Base-by-base conservation (phyloP, 441 rosid genomes). In the Brassica hybrid region DNA sequence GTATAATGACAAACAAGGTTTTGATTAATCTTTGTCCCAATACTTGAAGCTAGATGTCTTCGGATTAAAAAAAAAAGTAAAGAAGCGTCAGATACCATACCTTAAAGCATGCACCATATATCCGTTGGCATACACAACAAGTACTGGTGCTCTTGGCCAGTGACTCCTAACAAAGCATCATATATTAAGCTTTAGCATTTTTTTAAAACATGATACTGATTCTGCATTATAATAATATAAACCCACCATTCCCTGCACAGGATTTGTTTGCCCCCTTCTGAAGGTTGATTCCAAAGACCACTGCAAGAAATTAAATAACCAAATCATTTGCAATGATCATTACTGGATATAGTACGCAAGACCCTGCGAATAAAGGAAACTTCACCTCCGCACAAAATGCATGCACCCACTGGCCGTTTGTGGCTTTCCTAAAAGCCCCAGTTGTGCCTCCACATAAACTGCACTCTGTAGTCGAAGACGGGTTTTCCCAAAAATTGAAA, bases 341-440 rank as follows among this genome's bases (percentile, higher is more conserved):
- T 65, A 69, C 63, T 41, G 54, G 63, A 69, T 41, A 48, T 7
- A 32, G 16, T 71, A 67, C 59, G 17, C 57, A 65, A 52, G 60
- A 65, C 19, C 41, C 25, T 62, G 57, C 72, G 57, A 72, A 43
- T 43, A 43, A 50, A 80, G 56, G 27, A 69, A 64, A 63, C 43
- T 34, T 76, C 79, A 96, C 98, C 98, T 96, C 99, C 27, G 98
- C 99, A 85, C 98, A 96, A 83, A 93, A 96, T 75, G 97, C 98
- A 87, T 94, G 98, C 60, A 91, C 83, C 98, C 99, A 96, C 73
- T 85, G 90, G 76, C 86, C 91, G 83, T 85, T 86, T 36, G 86
- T 83, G 71, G 94, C 81, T 86, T 89, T 96, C 83, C 98, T 88
- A 85, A 96, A 96, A 78, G 98, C 98, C 76, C 99, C 99, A 8